A percentile compares a stretch with the other conserved stretches of the same genome.
Conservation (phyloP, 1,139 yeast genomes). For the Debaryomyces nepalensis region DNA sequence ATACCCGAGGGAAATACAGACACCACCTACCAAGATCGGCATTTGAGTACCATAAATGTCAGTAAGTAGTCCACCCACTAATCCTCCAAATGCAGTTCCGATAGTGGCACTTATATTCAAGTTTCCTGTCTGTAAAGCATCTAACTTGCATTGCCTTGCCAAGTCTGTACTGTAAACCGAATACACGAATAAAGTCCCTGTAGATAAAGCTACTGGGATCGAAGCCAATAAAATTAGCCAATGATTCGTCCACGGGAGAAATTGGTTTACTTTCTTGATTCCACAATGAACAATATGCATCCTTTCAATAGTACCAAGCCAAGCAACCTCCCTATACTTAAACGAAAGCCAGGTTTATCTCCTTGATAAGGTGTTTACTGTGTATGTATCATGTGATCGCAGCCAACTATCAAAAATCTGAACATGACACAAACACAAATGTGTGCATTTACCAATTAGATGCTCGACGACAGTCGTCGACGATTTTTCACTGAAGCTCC, state of each 20-base stretch:
- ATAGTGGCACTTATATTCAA: slow-evolving; percentile 37
- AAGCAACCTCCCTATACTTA: not conserved
- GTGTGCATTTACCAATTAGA: not conserved
- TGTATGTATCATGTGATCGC: slow-evolving; percentile 3
- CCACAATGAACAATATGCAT: slow-evolving; percentile 23
- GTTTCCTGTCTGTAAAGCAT: slow-evolving; percentile 34
- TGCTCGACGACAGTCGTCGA: slow-evolving; percentile 24
- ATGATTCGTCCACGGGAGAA: slow-evolving; percentile 33
- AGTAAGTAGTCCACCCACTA: slow-evolving; percentile 37
- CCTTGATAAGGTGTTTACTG: not conserved
- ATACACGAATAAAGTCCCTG: slow-evolving; percentile 41
- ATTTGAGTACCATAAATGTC: slow-evolving; percentile 40
- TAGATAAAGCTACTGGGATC: slow-evolving; percentile 37
- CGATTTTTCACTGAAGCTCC: slow-evolving; percentile 24
- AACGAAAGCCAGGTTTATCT: not conserved
- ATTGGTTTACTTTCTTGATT: slow-evolving; percentile 24
- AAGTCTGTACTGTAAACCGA: slow-evolving; percentile 40
- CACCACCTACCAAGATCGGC: slow-evolving; percentile 35
- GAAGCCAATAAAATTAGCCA: slow-evolving; percentile 33
- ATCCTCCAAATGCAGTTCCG: slow-evolving; percentile 40
- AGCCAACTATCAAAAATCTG: not conserved
- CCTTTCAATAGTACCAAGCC: not conserved
- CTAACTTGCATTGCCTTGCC: slow-evolving; percentile 34
- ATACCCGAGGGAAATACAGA: slow-evolving; percentile 32
- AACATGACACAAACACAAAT: not conserved